These are phyloP conservation scores for Pisolithus marmoratus DNA, from an alignment of 768 basidiomycete genomes.

Conservation along the genomic window DNA sequence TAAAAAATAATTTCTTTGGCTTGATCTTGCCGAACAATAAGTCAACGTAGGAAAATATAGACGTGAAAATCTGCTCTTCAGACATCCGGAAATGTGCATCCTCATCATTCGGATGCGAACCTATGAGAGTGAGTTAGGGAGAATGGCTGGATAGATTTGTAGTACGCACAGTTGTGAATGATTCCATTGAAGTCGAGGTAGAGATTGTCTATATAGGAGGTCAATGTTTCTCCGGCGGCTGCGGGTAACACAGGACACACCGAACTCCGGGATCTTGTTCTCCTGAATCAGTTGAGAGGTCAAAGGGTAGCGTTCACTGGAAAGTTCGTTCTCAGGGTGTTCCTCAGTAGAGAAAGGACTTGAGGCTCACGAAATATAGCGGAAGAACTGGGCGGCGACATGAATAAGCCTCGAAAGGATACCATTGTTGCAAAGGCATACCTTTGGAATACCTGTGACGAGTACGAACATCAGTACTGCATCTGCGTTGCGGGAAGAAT, in stretches of 20 bases:
- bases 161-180: slow-evolving; percentile 68
- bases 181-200: slow-evolving; percentile 95
- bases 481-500: background rate
- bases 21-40: slow-evolving; percentile 96
- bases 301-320: slow-evolving; percentile 93
- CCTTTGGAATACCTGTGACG: slow-evolving; percentile 58
- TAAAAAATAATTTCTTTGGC: slow-evolving; percentile 96
- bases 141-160: background rate
- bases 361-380: slow-evolving; percentile 80
- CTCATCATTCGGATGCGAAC: slow-evolving; percentile 96
- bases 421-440: slow-evolving; percentile 22
- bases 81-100: slow-evolving; percentile 94
- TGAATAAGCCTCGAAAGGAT: slow-evolving; percentile 5
- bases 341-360: background rate
- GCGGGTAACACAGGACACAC: slow-evolving; percentile 33
- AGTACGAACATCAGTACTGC: slow-evolving; percentile 1
- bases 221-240: slow-evolving; percentile 6
- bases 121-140: slow-evolving; percentile 20
- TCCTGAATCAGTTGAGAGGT: slow-evolving; percentile 97
- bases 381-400: slow-evolving; percentile 70
- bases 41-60: slow-evolving; percentile 96
- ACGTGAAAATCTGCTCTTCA: slow-evolving; percentile 96
- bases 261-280: slow-evolving; percentile 99
- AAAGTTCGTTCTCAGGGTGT: slow-evolving; percentile 6
- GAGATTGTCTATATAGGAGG: slow-evolving; percentile 58